Evolutionary conservation across 352 stramenopile species (phyloP).

Genomic region (Globisporangium spinosum): DNA sequence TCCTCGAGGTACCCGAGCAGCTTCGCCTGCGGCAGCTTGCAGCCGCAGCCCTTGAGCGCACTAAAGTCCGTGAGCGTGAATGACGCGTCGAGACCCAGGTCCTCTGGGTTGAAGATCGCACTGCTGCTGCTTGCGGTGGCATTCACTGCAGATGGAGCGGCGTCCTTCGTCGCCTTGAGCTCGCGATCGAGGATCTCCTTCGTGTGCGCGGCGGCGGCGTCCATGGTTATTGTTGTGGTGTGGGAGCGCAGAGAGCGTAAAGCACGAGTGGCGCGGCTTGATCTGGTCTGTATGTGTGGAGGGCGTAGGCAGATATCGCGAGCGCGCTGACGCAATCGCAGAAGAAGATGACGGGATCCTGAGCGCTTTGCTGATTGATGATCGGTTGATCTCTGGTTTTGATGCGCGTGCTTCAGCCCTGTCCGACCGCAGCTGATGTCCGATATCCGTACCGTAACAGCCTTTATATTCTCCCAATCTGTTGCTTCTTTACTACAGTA

Average conservation of each 20-base stretch:
- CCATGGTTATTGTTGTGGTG: constrained; percentile 28
- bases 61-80: constrained; percentile 86
- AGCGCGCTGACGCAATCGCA: neutral
- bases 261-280: neutral
- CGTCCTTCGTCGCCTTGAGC: constrained; percentile 25
- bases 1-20: constrained; percentile 90
- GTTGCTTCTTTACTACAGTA: too few species aligned
- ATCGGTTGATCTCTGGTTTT: neutral
- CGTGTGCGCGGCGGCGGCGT: constrained; percentile 44
- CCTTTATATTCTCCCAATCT: too few species aligned
- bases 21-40: constrained; percentile 93
- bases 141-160: constrained; percentile 4
- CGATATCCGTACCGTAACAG: too few species aligned
- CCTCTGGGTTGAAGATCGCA: constrained; percentile 48
- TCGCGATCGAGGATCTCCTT: constrained; percentile 64
- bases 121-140: constrained; percentile 1
- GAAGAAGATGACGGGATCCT: neutral
- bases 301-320: neutral
- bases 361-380: neutral
- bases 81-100: constrained; percentile 62
- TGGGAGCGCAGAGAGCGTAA: neutral
- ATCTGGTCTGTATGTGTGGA: neutral
- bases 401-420: neutral
- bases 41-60: constrained; percentile 94
- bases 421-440: neutral